Conservation (phyloP, 2,329 filamentous ascomycete genomes). For the Penicillium sp. region DNA sequence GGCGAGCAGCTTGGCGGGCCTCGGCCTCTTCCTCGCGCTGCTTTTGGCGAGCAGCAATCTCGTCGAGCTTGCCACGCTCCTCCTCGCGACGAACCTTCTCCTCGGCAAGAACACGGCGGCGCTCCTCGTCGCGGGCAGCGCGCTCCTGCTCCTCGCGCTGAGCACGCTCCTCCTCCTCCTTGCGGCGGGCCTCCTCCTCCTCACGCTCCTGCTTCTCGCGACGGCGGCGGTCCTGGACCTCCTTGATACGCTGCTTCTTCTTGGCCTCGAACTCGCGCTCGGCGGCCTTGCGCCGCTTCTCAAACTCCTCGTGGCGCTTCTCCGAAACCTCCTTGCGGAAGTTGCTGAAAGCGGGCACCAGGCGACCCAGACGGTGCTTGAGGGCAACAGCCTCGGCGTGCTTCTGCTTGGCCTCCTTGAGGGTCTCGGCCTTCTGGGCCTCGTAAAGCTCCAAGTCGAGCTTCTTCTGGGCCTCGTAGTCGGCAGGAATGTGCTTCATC, state of each 20-base stretch:
- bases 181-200: slow-evolving; percentile 73
- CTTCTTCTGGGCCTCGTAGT: slow-evolving; percentile 81
- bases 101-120: slow-evolving; percentile 70
- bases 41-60: slow-evolving; percentile 65
- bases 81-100: slow-evolving; percentile 63
- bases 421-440: slow-evolving; percentile 70
- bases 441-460: slow-evolving; percentile 79
- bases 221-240: slow-evolving; percentile 78
- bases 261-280: slow-evolving; percentile 92
- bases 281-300: slow-evolving; percentile 86
- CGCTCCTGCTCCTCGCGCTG: slow-evolving; percentile 84
- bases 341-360: slow-evolving; percentile 79
- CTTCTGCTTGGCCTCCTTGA: slow-evolving; percentile 79
- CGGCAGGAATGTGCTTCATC: slow-evolving; percentile 81
- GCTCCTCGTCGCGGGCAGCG: slow-evolving; percentile 75
- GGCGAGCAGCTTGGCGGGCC: slow-evolving; percentile 69
- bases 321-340: slow-evolving; percentile 83
- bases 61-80: slow-evolving; percentile 63
- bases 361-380: slow-evolving; percentile 84
- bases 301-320: slow-evolving; percentile 90
- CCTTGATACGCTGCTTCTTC: slow-evolving; percentile 83
- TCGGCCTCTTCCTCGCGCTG: slow-evolving; percentile 87
- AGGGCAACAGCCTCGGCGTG: slow-evolving; percentile 90
- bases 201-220: slow-evolving; percentile 82
- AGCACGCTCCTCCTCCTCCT: slow-evolving; percentile 83